phyloP scores from a whole-genome alignment of 2,329 filamentous ascomycete species.

The Xylaria sp. region DNA sequence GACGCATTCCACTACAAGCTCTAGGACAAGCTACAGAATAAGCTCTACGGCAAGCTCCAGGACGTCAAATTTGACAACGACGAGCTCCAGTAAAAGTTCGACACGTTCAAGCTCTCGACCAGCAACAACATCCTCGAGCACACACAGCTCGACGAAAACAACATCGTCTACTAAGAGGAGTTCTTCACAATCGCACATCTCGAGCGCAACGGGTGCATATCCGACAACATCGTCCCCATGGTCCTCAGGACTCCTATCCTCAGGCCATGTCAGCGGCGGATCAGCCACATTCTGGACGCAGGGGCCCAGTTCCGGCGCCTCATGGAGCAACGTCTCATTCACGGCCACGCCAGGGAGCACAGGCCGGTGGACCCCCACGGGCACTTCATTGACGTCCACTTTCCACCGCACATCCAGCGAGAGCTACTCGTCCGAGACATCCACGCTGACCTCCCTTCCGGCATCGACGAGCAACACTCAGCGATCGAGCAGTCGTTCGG shows the following conservation, averaged over 20 bases:
- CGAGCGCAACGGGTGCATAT: slow-evolving; percentile 10
- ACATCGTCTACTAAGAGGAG: slow-evolving; percentile 16
- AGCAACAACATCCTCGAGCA: slow-evolving; percentile 15
- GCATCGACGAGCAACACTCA: not conserved
- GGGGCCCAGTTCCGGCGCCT: slow-evolving; percentile 21
- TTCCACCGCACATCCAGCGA: not conserved
- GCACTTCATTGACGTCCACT: not conserved
- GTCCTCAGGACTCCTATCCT: slow-evolving; percentile 23
- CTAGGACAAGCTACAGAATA: slow-evolving; percentile 7
- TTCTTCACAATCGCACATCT: not conserved
- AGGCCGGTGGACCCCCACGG: slow-evolving; percentile 10
- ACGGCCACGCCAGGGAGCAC: slow-evolving; percentile 26
- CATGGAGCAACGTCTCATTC: slow-evolving; percentile 37
- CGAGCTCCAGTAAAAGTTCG: slow-evolving; percentile 2
- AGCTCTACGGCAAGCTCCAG: not conserved
- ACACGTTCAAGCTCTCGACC: slow-evolving; percentile 1
- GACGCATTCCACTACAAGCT: slow-evolving; percentile 8
- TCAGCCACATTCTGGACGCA: slow-evolving; percentile 16
- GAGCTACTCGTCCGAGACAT: slow-evolving; percentile 10
- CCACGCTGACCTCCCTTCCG: slow-evolving; percentile 27
- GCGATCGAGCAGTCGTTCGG: not conserved
- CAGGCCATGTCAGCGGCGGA: slow-evolving; percentile 4
- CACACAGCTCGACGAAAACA: slow-evolving; percentile 8
- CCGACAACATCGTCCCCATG: slow-evolving; percentile 4
- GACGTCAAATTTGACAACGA: slow-evolving; percentile 8